Conservation (phyloP, 1,139 yeast genomes). For the Magnusiomyces fungicola region DNA sequence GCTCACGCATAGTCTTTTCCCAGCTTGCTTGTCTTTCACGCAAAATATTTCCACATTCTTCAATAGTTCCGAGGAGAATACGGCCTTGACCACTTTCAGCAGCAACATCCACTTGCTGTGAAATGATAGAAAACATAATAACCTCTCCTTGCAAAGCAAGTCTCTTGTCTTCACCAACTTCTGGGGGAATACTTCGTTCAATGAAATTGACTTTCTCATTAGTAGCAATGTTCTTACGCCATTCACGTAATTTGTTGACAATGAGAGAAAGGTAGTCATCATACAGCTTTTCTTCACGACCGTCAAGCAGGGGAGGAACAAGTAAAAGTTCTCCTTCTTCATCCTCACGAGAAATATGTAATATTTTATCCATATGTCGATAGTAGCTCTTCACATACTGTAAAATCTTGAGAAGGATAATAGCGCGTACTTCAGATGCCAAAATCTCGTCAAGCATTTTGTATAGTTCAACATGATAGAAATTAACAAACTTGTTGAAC, state of each 20-base stretch:
- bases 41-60: conserved; percentile 60
- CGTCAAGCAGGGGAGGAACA: conserved; percentile 41
- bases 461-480: conserved; percentile 65
- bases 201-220: conserved; percentile 59
- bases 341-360: conserved; percentile 32
- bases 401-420: conserved; percentile 41
- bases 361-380: conserved; percentile 42
- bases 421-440: conserved; percentile 55
- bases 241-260: conserved; percentile 66
- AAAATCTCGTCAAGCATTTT: conserved; percentile 54
- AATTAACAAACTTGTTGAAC: conserved; percentile 51
- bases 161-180: conserved; percentile 54
- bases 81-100: conserved; percentile 81
- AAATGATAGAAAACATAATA: conserved; percentile 72
- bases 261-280: conserved; percentile 70
- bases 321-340: conserved; percentile 33
- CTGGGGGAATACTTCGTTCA: conserved; percentile 65
- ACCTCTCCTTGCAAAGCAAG: conserved; percentile 64
- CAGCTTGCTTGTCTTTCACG: conserved; percentile 56
- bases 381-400: conserved; percentile 70
- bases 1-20: conserved; percentile 49
- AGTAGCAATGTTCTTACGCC: conserved; percentile 61
- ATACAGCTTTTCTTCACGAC: conserved; percentile 57
- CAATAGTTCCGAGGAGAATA: conserved; percentile 75
- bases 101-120: conserved; percentile 89